Conservation (phyloP, 371 early-diverging fungal species). For the Umbelopsis sp. region DNA sequence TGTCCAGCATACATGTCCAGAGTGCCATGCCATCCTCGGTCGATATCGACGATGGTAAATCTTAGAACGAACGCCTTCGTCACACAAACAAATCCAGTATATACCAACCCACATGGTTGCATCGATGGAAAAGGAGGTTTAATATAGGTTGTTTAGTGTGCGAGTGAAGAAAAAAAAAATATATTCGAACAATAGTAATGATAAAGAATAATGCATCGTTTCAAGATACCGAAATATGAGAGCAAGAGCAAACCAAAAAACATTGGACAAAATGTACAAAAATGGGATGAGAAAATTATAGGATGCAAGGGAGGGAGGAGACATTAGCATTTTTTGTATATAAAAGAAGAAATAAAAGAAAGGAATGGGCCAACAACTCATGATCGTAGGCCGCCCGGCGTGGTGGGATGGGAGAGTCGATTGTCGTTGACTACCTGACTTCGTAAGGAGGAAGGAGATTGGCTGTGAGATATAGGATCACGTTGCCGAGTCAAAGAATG, state of each 20-base stretch:
- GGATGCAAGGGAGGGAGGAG: not conserved
- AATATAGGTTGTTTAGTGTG: not conserved
- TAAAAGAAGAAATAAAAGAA: not conserved
- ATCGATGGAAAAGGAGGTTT: too few relatives aligned
- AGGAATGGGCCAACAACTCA: not conserved
- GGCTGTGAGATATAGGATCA: not conserved
- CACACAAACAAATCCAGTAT: not conserved
- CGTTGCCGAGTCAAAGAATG: not conserved
- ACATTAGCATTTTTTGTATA: too few relatives aligned
- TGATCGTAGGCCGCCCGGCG: not conserved
- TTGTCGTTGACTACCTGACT: not conserved
- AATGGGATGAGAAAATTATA: not conserved
- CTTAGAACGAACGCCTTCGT: not conserved
- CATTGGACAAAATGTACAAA: slow-evolving; percentile 16
- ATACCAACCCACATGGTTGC: too few relatives aligned
- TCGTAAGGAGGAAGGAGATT: not conserved
- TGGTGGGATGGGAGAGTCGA: not conserved
- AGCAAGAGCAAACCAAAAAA: slow-evolving; percentile 1
- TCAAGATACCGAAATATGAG: not conserved
- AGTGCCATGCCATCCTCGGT: not conserved
- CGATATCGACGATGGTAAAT: not conserved
- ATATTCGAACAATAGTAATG: not conserved
- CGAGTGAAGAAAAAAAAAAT: too few relatives aligned
- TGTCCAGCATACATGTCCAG: slow-evolving; percentile 2
- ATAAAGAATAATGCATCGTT: not conserved